These are phyloP conservation scores for Fragilaria radians DNA, from an alignment of 108 stramenopile genomes.

Conservation along the genomic window DNA sequence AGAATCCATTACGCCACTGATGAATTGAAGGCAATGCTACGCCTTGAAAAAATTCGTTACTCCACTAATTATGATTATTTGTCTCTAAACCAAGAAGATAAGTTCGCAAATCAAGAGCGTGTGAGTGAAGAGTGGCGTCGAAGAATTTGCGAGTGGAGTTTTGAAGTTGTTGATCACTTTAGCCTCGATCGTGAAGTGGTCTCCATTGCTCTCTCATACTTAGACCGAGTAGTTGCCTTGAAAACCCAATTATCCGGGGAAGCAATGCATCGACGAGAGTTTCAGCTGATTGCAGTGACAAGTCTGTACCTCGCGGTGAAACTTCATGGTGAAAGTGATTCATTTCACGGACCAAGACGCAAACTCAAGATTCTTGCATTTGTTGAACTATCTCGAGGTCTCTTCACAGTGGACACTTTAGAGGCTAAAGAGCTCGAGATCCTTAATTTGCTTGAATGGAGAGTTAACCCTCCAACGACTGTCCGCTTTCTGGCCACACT, in stretches of 20 bases:
- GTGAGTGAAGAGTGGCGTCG: conserved; percentile 35
- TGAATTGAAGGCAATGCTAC: background rate
- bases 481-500: conserved; percentile 30
- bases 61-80: background rate
- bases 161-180: conserved; percentile 51
- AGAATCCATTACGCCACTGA: background rate
- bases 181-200: conserved; percentile 62
- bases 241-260: conserved; percentile 10
- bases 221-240: conserved; percentile 41
- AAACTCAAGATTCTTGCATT: conserved; percentile 45
- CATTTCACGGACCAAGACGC: conserved; percentile 17
- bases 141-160: conserved; percentile 55
- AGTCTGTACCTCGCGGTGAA: conserved; percentile 63
- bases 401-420: conserved; percentile 51
- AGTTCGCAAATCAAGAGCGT: background rate
- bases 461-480: conserved; percentile 42
- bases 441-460: conserved; percentile 42
- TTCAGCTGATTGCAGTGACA: conserved; percentile 53
- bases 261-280: conserved; percentile 15
- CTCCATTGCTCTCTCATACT: conserved; percentile 40
- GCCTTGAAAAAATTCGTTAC: background rate
- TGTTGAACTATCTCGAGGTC: conserved; percentile 61
- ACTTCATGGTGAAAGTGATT: conserved; percentile 47
- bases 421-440: conserved; percentile 47
- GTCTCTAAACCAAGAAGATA: background rate